These are phyloP conservation scores for Rutstroemia sp. DNA, from an alignment of 2,329 filamentous ascomycete genomes.

Conservation along the genomic window DNA sequence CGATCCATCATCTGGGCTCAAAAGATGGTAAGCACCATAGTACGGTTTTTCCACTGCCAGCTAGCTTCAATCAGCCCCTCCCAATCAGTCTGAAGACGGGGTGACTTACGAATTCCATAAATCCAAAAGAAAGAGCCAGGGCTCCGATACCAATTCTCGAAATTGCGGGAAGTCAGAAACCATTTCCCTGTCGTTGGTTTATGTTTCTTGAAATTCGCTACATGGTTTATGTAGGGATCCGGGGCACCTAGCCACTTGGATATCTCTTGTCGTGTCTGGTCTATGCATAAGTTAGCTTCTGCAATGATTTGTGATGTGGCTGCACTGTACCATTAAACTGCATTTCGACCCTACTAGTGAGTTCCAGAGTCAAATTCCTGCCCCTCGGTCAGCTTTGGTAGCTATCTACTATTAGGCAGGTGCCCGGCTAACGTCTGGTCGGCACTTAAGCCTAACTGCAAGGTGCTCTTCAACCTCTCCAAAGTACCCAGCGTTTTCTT, in stretches of 20 bases:
- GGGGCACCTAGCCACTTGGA: constrained; percentile 20
- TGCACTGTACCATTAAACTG: constrained; percentile 9
- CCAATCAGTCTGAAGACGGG: background rate
- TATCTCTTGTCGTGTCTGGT: constrained; percentile 12
- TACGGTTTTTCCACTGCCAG: constrained; percentile 36
- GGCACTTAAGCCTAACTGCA: constrained; percentile 16
- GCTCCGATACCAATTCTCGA: constrained; percentile 24
- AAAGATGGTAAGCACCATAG: constrained; percentile 22
- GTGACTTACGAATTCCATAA: constrained; percentile 24
- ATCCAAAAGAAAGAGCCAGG: constrained; percentile 34
- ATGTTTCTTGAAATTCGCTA: constrained; percentile 16
- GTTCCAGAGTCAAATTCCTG: constrained; percentile 10
- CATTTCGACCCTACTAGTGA: constrained; percentile 13
- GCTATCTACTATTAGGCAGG: too few species aligned
- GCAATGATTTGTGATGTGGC: too few species aligned
- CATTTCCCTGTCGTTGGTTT: constrained; percentile 22
- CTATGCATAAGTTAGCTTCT: background rate
- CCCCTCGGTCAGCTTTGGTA: background rate
- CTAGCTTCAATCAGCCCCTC: constrained; percentile 15
- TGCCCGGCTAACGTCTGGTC: constrained; percentile 16
- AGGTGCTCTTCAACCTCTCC: constrained; percentile 17
- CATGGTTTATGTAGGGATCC: constrained; percentile 20
- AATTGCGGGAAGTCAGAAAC: constrained; percentile 20
- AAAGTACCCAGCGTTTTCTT: constrained; percentile 12
- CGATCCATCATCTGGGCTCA: background rate